Base-by-base conservation (phyloP, 2,329 filamentous ascomycete genomes). In the Aspergillus pseudotamarii region DNA sequence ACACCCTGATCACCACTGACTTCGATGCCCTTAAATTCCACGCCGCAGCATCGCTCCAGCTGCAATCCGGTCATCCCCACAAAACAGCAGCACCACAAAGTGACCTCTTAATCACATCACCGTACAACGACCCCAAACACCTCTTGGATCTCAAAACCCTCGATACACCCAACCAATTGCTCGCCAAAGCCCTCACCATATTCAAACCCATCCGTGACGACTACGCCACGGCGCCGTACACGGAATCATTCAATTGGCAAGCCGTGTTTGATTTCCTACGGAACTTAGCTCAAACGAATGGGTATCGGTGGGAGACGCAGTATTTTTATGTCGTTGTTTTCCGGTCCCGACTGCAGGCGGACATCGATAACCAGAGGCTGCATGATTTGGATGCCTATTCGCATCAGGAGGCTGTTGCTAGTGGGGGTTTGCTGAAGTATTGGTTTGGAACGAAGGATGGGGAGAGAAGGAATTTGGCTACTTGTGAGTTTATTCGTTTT, bases 371-470 rank as follows among this genome's bases (percentile, higher is more conserved):
- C 63, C 85, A 86, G 12, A 84, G 90, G 63, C 84, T 97, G 45
- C 89, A 89, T 46, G 83, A 84, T 30, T 83, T 97, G 36, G 94
- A 97, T 78, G 89, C 89, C 73, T 88, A 88, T 63, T 91, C 91
- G 8, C 93, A 97, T 75, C 84, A 86, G 28, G 93, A 97, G 76
- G 94, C 94, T 14, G 89, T 89, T 21, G 85, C 85, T 45, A 91
- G 88, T 71, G 93, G 93, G 6, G 93, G 93, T 0, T 86, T 97
- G 73, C 79, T 97, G 73, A 96, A 96, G 86, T 97, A 97, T 78
- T 97, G 94, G 93, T 97, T 96, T 76, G 92, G 93, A 2, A 83
- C 81, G 38, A 89, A 90, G 23, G 88, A 96, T 79, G 80, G 76
- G 50, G 83, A 90, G 58, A 84, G 90, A 65, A 83, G 87, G 72